These are phyloP conservation scores for Fagus crenata DNA, from an alignment of 306 rosid genomes.

Conservation along the genomic window DNA sequence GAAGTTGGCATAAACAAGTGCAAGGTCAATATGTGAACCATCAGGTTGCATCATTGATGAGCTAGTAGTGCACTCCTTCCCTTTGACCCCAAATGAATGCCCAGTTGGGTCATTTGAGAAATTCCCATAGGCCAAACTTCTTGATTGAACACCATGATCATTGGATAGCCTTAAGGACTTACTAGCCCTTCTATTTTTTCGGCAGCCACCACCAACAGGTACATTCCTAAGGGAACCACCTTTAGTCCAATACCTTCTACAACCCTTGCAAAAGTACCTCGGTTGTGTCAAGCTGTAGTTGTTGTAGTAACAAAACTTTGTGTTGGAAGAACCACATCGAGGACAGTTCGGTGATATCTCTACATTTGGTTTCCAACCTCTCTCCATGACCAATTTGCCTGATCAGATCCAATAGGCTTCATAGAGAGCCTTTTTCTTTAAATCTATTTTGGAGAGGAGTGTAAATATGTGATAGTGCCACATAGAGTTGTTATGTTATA, in stretches of 20 bases:
- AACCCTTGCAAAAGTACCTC: constrained; percentile 76
- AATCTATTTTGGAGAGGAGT: constrained; percentile 13
- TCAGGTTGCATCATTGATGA: constrained; percentile 33
- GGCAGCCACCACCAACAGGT: constrained; percentile 65
- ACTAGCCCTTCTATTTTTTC: constrained; percentile 34
- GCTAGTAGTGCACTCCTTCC: constrained; percentile 31
- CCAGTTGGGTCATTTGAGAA: constrained; percentile 1
- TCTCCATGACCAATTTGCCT: constrained; percentile 51
- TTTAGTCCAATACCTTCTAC: constrained; percentile 83
- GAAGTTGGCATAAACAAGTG: constrained; percentile 73
- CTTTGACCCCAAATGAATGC: constrained; percentile 20
- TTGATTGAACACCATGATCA: neutral
- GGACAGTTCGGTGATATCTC: constrained; percentile 75
- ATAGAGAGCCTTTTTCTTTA: constrained; percentile 20
- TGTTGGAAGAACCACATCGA: constrained; percentile 72
- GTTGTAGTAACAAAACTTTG: constrained; percentile 84
- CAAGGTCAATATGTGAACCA: constrained; percentile 71
- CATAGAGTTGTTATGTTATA: constrained; percentile 43
- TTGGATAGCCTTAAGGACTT: constrained; percentile 32
- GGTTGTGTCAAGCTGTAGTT: constrained; percentile 86
- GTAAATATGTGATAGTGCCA: constrained; percentile 9
- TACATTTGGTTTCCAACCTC: constrained; percentile 58
- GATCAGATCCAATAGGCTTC: constrained; percentile 32
- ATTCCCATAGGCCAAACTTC: constrained; percentile 15
- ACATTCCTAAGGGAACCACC: constrained; percentile 81